A percentile compares a stretch with the other conserved stretches of the same genome.
phyloP scores from a whole-genome alignment of 2,329 filamentous ascomycete species.

The Colletotrichum eleusines region DNA sequence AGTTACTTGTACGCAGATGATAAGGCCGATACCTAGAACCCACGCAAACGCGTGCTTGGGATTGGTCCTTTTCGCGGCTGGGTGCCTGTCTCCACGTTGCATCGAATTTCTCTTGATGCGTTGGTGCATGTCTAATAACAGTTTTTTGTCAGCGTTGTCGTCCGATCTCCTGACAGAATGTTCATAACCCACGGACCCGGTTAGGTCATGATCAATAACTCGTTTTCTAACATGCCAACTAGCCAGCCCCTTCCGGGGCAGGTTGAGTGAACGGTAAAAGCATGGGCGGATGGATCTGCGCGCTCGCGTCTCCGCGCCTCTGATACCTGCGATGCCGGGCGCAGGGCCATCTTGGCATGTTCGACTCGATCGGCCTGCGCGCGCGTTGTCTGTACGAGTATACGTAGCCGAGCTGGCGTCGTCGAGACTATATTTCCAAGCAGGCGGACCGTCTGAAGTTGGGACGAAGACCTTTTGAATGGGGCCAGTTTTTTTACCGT shows the following conservation, averaged over 20 bases:
- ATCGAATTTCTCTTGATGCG: neutral
- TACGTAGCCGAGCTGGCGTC: neutral
- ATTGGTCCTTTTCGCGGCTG: neutral
- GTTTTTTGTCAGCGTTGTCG: neutral
- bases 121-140: neutral
- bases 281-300: neutral
- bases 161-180: conserved; percentile 5
- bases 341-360: conserved; percentile 6
- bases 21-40: neutral
- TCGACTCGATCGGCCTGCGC: conserved; percentile 6
- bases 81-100: neutral
- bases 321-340: neutral
- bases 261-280: neutral
- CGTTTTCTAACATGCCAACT: neutral
- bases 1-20: neutral
- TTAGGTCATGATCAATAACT: neutral
- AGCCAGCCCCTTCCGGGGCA: neutral
- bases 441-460: neutral
- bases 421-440: neutral
- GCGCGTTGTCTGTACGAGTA: neutral
- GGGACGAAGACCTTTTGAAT: neutral
- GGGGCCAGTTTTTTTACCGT: neutral
- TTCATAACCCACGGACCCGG: neutral
- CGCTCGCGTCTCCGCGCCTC: conserved; percentile 2
- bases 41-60: neutral